A percentile compares a stretch with the other conserved stretches of the same genome.
Evolutionary conservation across 179 eudicot species (phyloP).

Genomic region (Silene vulgaris): DNA sequence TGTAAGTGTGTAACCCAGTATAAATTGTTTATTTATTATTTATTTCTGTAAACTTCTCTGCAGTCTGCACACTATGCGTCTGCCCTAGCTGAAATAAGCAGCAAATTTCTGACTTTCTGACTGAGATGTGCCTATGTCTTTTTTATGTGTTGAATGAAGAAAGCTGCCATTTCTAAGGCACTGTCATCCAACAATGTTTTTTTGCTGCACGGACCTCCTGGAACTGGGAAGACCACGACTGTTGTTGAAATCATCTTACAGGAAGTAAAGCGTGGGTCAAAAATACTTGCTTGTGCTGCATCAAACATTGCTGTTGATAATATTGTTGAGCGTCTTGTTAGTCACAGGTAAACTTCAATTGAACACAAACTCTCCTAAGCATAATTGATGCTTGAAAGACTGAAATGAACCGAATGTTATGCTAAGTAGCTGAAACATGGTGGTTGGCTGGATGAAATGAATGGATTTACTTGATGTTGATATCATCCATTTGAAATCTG

Average conservation of each 20-base stretch:
- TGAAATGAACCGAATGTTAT: not conserved
- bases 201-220: slow-evolving; percentile 99
- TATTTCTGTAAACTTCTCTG: not conserved
- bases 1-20: not conserved
- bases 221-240: slow-evolving; percentile 97
- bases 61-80: not conserved
- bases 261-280: slow-evolving; percentile 96
- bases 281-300: slow-evolving; percentile 99
- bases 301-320: slow-evolving; percentile 99
- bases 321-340: slow-evolving; percentile 86
- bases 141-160: slow-evolving; percentile 40
- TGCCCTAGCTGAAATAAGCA: not conserved
- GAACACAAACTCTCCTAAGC: not conserved
- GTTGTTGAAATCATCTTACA: slow-evolving; percentile 94
- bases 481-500: not conserved
- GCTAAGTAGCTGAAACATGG: slow-evolving; percentile 1
- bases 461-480: slow-evolving; percentile 10
- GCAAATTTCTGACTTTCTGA: not conserved
- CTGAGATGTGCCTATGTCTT: slow-evolving; percentile 4
- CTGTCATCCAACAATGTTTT: slow-evolving; percentile 82
- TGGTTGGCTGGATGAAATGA: not conserved
- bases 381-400: not conserved
- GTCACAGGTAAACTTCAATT: slow-evolving; percentile 58
- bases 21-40: not conserved
- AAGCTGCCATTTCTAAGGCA: slow-evolving; percentile 85